Percentiles rank a stretch among this genome's conserved stretches.
phyloP scores from a whole-genome alignment of 768 basidiomycete species.

The Boletus rufocinnamomeus region DNA sequence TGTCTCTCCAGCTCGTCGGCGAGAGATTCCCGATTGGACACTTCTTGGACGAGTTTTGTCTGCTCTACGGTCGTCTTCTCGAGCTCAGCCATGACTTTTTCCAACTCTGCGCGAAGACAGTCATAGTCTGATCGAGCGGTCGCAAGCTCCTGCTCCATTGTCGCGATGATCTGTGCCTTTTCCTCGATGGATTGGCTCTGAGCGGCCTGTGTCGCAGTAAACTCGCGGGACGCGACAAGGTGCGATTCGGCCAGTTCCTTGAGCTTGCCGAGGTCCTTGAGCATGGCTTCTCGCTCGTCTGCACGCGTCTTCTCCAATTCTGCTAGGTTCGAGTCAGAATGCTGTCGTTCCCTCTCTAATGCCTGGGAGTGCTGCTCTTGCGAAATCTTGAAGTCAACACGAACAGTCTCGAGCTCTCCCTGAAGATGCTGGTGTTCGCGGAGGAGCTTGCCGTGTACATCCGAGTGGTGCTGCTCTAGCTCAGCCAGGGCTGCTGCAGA shows the following conservation, averaged over 20 bases:
- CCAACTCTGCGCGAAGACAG: slow-evolving; percentile 44
- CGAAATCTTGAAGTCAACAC: slow-evolving; percentile 39
- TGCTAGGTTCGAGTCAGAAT: slow-evolving; percentile 22
- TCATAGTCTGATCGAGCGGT: slow-evolving; percentile 41
- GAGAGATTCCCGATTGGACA: slow-evolving; percentile 73
- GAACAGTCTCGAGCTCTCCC: slow-evolving; percentile 63
- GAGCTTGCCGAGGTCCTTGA: slow-evolving; percentile 50
- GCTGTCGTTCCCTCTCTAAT: slow-evolving; percentile 33
- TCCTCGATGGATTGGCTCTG: slow-evolving; percentile 53
- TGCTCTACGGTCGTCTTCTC: slow-evolving; percentile 59
- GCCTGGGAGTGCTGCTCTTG: slow-evolving; percentile 18
- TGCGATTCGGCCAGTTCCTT: slow-evolving; percentile 53
- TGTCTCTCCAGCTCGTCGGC: slow-evolving; percentile 76
- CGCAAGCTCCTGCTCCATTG: slow-evolving; percentile 53
- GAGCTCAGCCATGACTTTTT: slow-evolving; percentile 58
- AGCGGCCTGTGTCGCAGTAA: slow-evolving; percentile 36
- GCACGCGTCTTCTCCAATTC: slow-evolving; percentile 21
- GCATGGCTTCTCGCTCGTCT: slow-evolving; percentile 35
- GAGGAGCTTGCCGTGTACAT: slow-evolving; percentile 46
- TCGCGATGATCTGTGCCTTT: slow-evolving; percentile 48
- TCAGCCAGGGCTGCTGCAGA: slow-evolving; percentile 50
- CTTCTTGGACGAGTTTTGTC: slow-evolving; percentile 65
- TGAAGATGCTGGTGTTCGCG: slow-evolving; percentile 39
- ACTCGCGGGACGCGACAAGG: slow-evolving; percentile 49
- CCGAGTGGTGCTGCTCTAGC: slow-evolving; percentile 48